Evolutionary conservation across 164 flowering plant genomes (phyloP).

Genomic region (Hamamelis virginiana): DNA sequence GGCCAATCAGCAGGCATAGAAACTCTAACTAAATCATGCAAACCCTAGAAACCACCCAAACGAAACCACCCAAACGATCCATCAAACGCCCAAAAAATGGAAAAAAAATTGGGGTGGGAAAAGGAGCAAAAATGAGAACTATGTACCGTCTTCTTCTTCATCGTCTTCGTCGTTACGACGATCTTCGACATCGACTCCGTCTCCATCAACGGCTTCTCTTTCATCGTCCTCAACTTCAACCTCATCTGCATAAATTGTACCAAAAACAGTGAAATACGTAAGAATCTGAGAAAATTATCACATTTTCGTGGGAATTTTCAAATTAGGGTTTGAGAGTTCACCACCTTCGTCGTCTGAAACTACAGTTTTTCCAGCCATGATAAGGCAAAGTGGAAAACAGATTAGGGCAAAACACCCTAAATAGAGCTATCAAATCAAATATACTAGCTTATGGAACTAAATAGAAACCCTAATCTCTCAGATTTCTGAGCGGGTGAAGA

Average conservation of each 20-base stretch:
- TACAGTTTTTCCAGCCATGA: constrained; percentile 16
- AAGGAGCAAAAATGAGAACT: not conserved
- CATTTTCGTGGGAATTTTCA: no score
- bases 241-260: constrained; percentile 43
- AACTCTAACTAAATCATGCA: constrained; percentile 5
- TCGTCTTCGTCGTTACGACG: constrained; percentile 45
- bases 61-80: not conserved
- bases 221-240: constrained; percentile 46
- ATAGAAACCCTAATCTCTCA: no score
- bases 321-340: not conserved
- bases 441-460: no score
- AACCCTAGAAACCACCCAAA: not conserved
- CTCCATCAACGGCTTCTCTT: constrained; percentile 41
- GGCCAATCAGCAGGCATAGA: not conserved
- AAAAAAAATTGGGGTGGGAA: not conserved
- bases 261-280: not conserved
- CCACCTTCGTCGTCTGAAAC: constrained; percentile 29
- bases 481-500: no score
- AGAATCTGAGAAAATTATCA: not conserved
- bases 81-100: not conserved
- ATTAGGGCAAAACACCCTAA: not conserved
- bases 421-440: no score
- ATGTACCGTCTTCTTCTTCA: constrained; percentile 46
- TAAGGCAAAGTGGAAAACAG: not conserved
- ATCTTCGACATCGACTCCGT: constrained; percentile 27